phyloP scores from a whole-genome alignment of 768 basidiomycete genomes.

The Russula olivacea region DNA sequence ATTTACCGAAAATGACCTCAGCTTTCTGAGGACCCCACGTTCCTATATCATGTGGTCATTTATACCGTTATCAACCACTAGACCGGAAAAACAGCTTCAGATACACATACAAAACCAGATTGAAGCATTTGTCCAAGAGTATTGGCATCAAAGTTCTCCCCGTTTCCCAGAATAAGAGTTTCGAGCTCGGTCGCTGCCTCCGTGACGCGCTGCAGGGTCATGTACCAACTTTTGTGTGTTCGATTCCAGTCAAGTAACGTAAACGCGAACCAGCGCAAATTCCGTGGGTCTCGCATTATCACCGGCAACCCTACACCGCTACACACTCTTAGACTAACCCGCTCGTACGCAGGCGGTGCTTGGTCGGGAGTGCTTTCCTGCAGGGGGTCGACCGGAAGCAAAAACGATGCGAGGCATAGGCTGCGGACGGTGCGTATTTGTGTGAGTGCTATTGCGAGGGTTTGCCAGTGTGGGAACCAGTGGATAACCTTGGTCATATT shows the following conservation, averaged over 20 bases:
- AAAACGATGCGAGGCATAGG: slow-evolving; percentile 1
- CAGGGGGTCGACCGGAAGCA: neutral
- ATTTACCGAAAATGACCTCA: slow-evolving; percentile 12
- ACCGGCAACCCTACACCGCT: slow-evolving; percentile 3
- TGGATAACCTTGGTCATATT: neutral
- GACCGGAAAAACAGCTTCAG: neutral
- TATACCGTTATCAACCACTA: neutral
- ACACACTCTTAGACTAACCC: neutral
- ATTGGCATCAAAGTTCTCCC: neutral
- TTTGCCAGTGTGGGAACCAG: slow-evolving; percentile 6
- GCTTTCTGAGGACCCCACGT: slow-evolving; percentile 8
- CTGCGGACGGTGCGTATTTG: slow-evolving; percentile 13
- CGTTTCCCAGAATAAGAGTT: slow-evolving; percentile 9
- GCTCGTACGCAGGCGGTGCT: slow-evolving; percentile 4
- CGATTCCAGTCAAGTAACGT: neutral
- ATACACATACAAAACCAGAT: slow-evolving; percentile 11
- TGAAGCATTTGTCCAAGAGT: slow-evolving; percentile 7
- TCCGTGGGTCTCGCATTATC: slow-evolving; percentile 8
- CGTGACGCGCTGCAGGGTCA: slow-evolving; percentile 2
- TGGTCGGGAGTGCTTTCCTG: neutral
- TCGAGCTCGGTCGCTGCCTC: slow-evolving; percentile 11
- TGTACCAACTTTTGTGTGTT: neutral
- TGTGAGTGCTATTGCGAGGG: neutral
- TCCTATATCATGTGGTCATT: neutral
- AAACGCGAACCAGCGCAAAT: slow-evolving; percentile 16